Evolutionary conservation across 352 stramenopile species (phyloP), one percentile per base, ranked within the genome.

Genomic region (Phytophthora agathidicida): DNA sequence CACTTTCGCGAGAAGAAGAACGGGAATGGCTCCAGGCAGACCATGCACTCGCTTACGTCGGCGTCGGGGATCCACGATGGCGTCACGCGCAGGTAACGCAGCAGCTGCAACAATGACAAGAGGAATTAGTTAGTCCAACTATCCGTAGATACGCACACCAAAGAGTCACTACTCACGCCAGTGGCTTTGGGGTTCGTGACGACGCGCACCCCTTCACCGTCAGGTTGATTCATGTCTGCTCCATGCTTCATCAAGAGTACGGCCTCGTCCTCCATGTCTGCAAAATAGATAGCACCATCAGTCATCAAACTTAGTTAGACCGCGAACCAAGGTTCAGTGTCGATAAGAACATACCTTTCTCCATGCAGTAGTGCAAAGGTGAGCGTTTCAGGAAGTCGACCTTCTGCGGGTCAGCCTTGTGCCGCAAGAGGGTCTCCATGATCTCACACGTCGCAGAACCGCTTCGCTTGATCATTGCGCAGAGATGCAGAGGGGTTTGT

Each of bases 321-420:
- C n/a, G n/a, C n/a, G n/a, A n/a, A n/a, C n/a, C n/a, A n/a, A n/a
- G n/a, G n/a, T n/a, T n/a, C n/a, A n/a, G n/a, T n/a, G n/a, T n/a
- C n/a, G n/a, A n/a, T n/a, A n/a, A n/a, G n/a, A n/a, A n/a, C 16
- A 68, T 23, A 91, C 83, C 82, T 78, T 86, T 88, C 33, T 91
- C 83, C 43, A 88, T 80, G 28, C 78, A 87, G 44, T 92, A 90
- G 28, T 92, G 82, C 14, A 94, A 42, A 7, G 84, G 75, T 8
- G 82, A 90, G 31, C 83, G 83, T 73, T 89, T 91, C n/a, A 88
- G 35, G 35, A 91, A 77, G 35, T 91, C 83, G 14, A 80, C 54
- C 41, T 79, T 66, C 14, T 73, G 68, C 1, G 80, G 73, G 24
- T 89, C 77, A 6, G 69, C 79, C 4, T 70, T 75, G 52, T 89